These are phyloP conservation scores for Chamaecyparis obtusa DNA, from an alignment of 75 land plant genomes.

Conservation along the genomic window DNA sequence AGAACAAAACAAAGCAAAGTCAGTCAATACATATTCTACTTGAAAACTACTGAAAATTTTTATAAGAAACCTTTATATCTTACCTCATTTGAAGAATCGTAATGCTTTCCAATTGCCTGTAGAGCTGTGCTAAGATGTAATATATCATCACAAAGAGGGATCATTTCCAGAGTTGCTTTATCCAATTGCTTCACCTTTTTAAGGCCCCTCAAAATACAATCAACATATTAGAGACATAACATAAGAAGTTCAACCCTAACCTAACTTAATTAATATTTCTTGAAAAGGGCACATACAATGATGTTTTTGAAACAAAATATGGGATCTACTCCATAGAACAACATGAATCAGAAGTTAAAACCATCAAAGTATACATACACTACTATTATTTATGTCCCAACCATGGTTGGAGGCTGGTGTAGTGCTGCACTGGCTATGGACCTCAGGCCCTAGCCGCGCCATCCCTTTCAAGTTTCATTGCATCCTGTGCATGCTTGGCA, in stretches of 20 bases:
- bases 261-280: neutral
- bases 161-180: conserved; percentile 43
- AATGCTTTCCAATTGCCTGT: conserved; percentile 31
- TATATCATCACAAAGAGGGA: conserved; percentile 42
- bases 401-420: no score
- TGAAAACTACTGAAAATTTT: neutral
- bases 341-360: no score
- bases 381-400: no score
- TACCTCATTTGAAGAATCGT: conserved; percentile 54
- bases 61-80: neutral
- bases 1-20: neutral
- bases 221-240: neutral
- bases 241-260: neutral
- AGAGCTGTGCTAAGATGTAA: conserved; percentile 36
- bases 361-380: no score
- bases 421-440: no score
- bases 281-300: no score
- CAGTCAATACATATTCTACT: neutral
- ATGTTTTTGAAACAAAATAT: no score
- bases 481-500: no score
- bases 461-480: no score
- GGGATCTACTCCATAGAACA: no score
- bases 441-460: no score
- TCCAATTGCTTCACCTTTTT: conserved; percentile 63
- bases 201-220: neutral